These are phyloP conservation scores for Mariannaea sp. DNA, from an alignment of 2,329 filamentous ascomycete genomes.

Conservation along the genomic window DNA sequence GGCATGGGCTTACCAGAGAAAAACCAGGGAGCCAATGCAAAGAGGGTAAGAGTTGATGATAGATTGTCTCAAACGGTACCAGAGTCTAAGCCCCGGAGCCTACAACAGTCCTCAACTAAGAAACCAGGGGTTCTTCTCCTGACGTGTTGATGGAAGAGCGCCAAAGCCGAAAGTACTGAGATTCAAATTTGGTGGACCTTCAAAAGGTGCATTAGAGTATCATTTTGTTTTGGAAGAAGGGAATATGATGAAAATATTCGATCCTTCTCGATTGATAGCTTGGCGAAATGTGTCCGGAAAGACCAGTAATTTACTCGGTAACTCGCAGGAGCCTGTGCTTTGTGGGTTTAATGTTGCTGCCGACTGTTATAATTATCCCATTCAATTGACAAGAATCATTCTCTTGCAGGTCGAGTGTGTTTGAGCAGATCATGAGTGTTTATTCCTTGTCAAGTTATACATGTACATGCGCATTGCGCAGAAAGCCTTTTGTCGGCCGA, in stretches of 20 bases:
- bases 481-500: slow-evolving; percentile 23
- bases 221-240: not conserved
- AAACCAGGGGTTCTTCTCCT: slow-evolving; percentile 5
- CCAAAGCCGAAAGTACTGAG: not conserved
- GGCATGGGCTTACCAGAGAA: not conserved
- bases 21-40: not conserved
- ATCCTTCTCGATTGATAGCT: not conserved
- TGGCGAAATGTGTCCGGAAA: not conserved
- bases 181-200: not conserved
- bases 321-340: not conserved
- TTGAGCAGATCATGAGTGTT: slow-evolving; percentile 11
- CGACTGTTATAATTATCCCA: not conserved
- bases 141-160: slow-evolving; percentile 21
- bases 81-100: not conserved
- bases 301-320: not conserved
- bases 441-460: slow-evolving; percentile 33
- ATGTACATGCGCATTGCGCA: slow-evolving; percentile 33
- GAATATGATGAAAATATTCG: not conserved
- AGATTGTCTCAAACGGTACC: not conserved
- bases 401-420: not conserved
- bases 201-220: not conserved
- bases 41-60: slow-evolving; percentile 25
- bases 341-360: not conserved
- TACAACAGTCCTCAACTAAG: not conserved
- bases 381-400: not conserved